These are phyloP conservation scores for Tricholoma terreum DNA, from an alignment of 768 basidiomycete genomes.

Conservation along the genomic window DNA sequence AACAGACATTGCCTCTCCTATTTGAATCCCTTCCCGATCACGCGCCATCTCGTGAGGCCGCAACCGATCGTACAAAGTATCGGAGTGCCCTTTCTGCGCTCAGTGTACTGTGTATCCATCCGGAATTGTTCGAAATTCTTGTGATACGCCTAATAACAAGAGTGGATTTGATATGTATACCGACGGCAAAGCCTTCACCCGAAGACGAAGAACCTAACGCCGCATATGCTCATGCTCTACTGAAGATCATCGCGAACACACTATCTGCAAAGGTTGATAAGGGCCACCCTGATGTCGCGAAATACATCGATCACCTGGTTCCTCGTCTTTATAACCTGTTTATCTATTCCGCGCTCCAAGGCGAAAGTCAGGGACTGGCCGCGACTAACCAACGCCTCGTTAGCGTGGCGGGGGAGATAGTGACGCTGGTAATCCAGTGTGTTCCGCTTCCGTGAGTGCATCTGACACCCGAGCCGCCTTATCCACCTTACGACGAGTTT, in stretches of 20 bases:
- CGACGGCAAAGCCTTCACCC: constrained; percentile 14
- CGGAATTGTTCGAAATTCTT: constrained; percentile 80
- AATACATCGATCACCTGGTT: constrained; percentile 76
- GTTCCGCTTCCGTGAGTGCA: constrained; percentile 61
- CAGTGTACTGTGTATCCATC: constrained; percentile 66
- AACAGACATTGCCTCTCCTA: constrained; percentile 77
- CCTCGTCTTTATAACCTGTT: constrained; percentile 68
- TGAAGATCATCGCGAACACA: constrained; percentile 64
- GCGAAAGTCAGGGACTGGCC: constrained; percentile 21
- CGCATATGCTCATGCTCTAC: constrained; percentile 83
- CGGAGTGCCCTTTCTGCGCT: constrained; percentile 70
- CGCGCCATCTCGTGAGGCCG: constrained; percentile 54
- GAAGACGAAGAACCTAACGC: constrained; percentile 59
- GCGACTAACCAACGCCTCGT: constrained; percentile 52
- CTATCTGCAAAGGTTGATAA: constrained; percentile 44
- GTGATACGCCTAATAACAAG: constrained; percentile 75
- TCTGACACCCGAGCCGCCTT: not conserved
- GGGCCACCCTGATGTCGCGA: constrained; percentile 70
- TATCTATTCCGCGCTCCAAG: constrained; percentile 38
- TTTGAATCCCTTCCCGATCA: constrained; percentile 71
- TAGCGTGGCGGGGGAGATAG: constrained; percentile 58
- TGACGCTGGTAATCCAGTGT: constrained; percentile 64
- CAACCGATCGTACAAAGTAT: constrained; percentile 54
- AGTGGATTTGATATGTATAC: constrained; percentile 64
- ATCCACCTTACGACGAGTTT: not conserved